Conservation (phyloP, 2,329 filamentous ascomycete species). For the Hansfordia pulvinata region DNA sequence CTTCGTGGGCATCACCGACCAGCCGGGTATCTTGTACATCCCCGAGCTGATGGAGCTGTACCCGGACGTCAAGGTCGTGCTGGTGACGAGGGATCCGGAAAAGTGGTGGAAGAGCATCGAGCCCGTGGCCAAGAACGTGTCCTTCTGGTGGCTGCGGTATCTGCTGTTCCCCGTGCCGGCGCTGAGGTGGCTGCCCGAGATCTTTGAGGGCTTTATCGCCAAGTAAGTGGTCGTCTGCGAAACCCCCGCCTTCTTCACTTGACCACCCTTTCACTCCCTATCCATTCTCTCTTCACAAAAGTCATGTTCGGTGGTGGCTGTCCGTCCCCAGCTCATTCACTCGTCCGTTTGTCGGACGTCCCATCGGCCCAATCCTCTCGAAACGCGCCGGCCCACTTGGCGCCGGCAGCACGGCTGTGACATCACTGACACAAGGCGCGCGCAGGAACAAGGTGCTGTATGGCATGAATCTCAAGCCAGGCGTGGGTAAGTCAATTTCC, state of each 20-base stretch:
- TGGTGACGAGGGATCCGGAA: slow-evolving; percentile 20
- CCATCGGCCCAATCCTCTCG: too few relatives aligned
- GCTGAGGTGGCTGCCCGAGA: slow-evolving; percentile 3
- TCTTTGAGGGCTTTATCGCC: slow-evolving; percentile 2
- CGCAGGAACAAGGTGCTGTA: slow-evolving; percentile 2
- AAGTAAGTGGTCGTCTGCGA: too few relatives aligned
- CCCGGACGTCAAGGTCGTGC: slow-evolving; percentile 32
- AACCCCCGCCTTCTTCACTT: too few relatives aligned
- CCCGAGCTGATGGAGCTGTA: slow-evolving; percentile 32
- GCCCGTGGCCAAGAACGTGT: slow-evolving; percentile 6
- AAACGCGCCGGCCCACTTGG: too few relatives aligned
- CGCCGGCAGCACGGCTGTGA: too few relatives aligned
- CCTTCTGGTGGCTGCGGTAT: slow-evolving; percentile 5
- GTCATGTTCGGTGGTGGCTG: too few relatives aligned
- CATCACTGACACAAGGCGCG: too few relatives aligned
- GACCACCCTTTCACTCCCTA: too few relatives aligned
- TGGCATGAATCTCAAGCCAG: slow-evolving; percentile 2
- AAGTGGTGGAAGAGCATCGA: slow-evolving; percentile 20
- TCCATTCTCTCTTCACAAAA: too few relatives aligned
- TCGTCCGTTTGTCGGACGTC: too few relatives aligned
- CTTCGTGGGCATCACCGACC: slow-evolving; percentile 31
- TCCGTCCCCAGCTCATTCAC: neutral
- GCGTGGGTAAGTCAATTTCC: slow-evolving; percentile 2
- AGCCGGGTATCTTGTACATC: slow-evolving; percentile 25
- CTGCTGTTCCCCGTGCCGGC: slow-evolving; percentile 3